These are phyloP conservation scores for Maudiozyma bulderi DNA, from an alignment of 805 yeast genomes.

Conservation along the genomic window DNA sequence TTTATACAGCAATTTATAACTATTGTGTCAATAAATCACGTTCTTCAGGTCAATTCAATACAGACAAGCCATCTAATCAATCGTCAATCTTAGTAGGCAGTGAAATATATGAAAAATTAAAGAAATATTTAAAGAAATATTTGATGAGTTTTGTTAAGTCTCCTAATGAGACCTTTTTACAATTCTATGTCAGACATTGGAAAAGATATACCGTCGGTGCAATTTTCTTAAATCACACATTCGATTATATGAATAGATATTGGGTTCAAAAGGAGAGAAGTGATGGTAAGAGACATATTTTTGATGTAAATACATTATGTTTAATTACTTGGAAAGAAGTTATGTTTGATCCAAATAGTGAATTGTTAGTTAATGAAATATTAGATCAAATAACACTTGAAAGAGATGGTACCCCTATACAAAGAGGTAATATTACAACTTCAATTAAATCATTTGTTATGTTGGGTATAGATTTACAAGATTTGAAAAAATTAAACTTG, in stretches of 20 bases:
- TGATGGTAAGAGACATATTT: conserved; percentile 82
- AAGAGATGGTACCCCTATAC: conserved; percentile 68
- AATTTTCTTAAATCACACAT: conserved; percentile 80
- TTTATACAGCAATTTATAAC: conserved; percentile 87
- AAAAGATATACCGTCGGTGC: conserved; percentile 85
- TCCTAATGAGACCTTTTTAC: conserved; percentile 59
- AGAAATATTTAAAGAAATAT: conserved; percentile 54
- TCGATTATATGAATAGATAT: conserved; percentile 91
- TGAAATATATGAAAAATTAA: conserved; percentile 70
- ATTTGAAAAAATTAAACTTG: conserved; percentile 74
- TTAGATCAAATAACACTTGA: conserved; percentile 68
- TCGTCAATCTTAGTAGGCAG: conserved; percentile 65
- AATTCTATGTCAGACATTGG: conserved; percentile 83
- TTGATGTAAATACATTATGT: conserved; percentile 84
- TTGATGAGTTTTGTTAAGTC: conserved; percentile 41
- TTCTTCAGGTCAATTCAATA: conserved; percentile 31
- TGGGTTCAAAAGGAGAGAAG: conserved; percentile 96
- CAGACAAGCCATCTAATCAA: conserved; percentile 30
- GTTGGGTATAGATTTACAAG: conserved; percentile 85
- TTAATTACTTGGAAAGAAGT: conserved; percentile 79
- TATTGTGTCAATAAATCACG: conserved; percentile 79
- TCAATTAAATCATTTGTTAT: conserved; percentile 82
- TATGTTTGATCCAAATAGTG: conserved; percentile 61
- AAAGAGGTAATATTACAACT: conserved; percentile 52
- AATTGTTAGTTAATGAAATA: conserved; percentile 55